These are phyloP conservation scores for Trametes villosa DNA, from an alignment of 768 basidiomycete species.

Conservation along the genomic window DNA sequence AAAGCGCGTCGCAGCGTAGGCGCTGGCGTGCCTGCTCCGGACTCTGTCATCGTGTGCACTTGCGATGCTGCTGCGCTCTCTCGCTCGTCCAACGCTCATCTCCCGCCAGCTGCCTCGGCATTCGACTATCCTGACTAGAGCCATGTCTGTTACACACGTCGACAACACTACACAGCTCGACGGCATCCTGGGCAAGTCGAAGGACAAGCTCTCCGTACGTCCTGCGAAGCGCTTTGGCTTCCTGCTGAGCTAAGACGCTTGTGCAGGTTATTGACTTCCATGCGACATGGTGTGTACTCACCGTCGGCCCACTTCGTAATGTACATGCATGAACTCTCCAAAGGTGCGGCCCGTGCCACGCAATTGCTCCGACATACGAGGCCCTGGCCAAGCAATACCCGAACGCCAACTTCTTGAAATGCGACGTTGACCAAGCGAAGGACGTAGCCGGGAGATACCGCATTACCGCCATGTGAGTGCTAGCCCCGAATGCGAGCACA, in stretches of 20 bases:
- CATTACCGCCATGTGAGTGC: conserved; percentile 72
- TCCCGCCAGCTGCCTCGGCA: conserved; percentile 19
- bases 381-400: conserved; percentile 67
- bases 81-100: conserved; percentile 18
- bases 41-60: conserved; percentile 2
- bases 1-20: conserved; percentile 11
- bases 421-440: conserved; percentile 71
- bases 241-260: not conserved
- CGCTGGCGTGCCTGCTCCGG: conserved; percentile 2
- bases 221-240: not conserved
- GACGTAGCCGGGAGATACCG: conserved; percentile 69
- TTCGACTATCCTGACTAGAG: conserved; percentile 2
- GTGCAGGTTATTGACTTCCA: conserved; percentile 84
- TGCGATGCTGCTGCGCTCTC: conserved; percentile 23
- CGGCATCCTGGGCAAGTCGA: conserved; percentile 57
- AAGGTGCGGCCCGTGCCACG: conserved; percentile 88
- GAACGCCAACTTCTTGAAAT: conserved; percentile 82
- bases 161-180: conserved; percentile 67
- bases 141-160: conserved; percentile 67
- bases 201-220: conserved; percentile 67
- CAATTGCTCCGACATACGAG: conserved; percentile 79
- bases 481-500: not conserved
- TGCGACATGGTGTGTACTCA: conserved; percentile 66
- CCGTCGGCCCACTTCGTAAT: not conserved
- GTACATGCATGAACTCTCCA: not conserved